Evolutionary conservation across 164 flowering plant species (phyloP), one percentile per base, ranked within the genome.

Genomic region (Sedum album): DNA sequence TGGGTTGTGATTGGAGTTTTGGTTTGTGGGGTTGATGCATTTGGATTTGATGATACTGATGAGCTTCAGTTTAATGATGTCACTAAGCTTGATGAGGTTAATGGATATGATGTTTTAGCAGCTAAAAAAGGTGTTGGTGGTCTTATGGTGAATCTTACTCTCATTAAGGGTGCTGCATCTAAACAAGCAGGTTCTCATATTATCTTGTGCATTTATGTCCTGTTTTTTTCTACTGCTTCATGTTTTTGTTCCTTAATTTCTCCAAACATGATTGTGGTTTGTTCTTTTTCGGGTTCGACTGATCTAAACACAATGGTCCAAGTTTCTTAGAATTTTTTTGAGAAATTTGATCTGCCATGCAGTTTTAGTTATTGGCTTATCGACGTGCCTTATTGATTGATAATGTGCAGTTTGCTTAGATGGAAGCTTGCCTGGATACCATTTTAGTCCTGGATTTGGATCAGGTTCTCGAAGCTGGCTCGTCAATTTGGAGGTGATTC

Each of bases 391-490:
- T 49, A 9, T 20, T 49, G 25, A 49, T 4, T 20, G 23, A 25
- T 49, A 0, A 5, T 49, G 57, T 49, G 25, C 75, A 79, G 80
- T 77, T 4, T 79, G 80, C 51, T 49, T 75, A 57, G 80, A 77
- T 73, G 82, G 79, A 68, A 76, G 78, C 48, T 71, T 79, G 51
- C 82, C 79, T 15, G 82, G 77, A 6, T 79, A 79, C 63, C 82
- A 79, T 68, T 72, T 72, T 35, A 75, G 74, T 62, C 75, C 72
- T 44, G 79, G 82, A 48, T 72, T 72, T 60, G 82, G 82, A 6
- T 74, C 77, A 68, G 82, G 82, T 26, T 71, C 75, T n/a, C 76
- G 67, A 68, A 79, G 76, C 33, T 79, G 82, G 82, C 82, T 79
- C 44, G 69, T 79, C 62, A 73, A 74, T 25, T 72, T 79, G 73